Conservation (phyloP, 2,329 filamentous ascomycete genomes). For the Pseudocercospora fuligena region DNA sequence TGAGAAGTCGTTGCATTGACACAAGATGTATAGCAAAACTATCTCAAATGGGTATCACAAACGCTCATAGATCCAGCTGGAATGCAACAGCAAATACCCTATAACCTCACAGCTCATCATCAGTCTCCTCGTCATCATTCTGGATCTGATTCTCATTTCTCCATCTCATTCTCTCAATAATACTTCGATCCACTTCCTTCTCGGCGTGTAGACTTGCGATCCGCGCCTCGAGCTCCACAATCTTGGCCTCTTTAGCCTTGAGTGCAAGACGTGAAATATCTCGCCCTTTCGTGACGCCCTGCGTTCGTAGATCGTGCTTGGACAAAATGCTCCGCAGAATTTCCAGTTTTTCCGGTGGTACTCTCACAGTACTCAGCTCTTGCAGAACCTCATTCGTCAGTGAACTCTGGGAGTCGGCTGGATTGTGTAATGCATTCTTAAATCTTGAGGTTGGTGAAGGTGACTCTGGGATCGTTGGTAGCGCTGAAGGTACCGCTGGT, state of each 20-base stretch:
- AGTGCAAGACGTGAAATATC: conserved; percentile 68
- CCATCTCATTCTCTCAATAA: conserved; percentile 53
- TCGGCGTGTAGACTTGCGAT: conserved; percentile 64
- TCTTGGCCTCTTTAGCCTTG: conserved; percentile 67
- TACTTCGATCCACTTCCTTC: conserved; percentile 56
- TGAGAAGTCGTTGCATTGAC: not conserved
- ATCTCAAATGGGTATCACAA: conserved; percentile 3
- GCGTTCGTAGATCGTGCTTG: conserved; percentile 61
- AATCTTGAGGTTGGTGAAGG: conserved; percentile 30
- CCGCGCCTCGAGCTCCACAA: conserved; percentile 68
- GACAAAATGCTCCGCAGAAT: conserved; percentile 55
- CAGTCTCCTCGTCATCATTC: conserved; percentile 18
- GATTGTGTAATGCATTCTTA: conserved; percentile 35
- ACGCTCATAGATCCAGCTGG: not conserved
- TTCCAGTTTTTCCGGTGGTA: conserved; percentile 35
- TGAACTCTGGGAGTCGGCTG: conserved; percentile 31
- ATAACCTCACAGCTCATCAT: conserved; percentile 16
- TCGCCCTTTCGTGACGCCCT: conserved; percentile 67
- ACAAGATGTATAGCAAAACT: not conserved
- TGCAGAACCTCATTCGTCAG: conserved; percentile 35
- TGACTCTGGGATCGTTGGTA: conserved; percentile 17
- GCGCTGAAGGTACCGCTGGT: conserved; percentile 3
- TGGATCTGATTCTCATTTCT: conserved; percentile 19
- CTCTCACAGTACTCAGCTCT: conserved; percentile 20
- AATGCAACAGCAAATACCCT: no score